These are phyloP conservation scores for Tuber magnatum DNA, from an alignment of 495 filamentous ascomycete genomes.

Conservation along the genomic window DNA sequence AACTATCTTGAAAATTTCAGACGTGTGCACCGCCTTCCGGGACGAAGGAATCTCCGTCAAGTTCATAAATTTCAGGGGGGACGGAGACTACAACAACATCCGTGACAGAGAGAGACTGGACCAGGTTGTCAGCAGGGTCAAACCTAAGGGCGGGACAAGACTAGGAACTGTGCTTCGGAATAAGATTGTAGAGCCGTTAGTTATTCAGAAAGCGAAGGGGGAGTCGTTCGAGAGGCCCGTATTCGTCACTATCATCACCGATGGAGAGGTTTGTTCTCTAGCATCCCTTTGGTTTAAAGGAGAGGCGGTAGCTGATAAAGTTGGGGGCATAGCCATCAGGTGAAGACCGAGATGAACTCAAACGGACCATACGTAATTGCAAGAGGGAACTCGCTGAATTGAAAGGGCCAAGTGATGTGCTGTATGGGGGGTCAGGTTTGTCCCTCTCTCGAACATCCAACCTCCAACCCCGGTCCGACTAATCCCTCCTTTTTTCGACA, in stretches of 20 bases:
- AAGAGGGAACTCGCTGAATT: constrained; percentile 1
- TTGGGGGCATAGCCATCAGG: constrained; percentile 10
- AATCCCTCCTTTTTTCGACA: not conserved
- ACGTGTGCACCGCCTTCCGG: constrained; percentile 16
- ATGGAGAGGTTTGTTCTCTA: constrained; percentile 45
- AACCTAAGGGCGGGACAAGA: constrained; percentile 56
- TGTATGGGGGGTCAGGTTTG: not conserved
- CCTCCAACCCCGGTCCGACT: not conserved
- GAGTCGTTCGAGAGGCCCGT: constrained; percentile 55
- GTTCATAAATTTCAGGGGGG: constrained; percentile 20
- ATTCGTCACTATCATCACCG: constrained; percentile 61
- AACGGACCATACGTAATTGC: constrained; percentile 14
- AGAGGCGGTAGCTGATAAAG: not conserved
- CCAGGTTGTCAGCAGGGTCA: constrained; percentile 27
- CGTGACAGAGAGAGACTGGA: not conserved
- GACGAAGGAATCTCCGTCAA: constrained; percentile 24
- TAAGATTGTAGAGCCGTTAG: constrained; percentile 56
- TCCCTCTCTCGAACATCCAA: not conserved
- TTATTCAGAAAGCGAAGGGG: constrained; percentile 49
- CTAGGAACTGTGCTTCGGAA: constrained; percentile 55
- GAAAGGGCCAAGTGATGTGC: not conserved
- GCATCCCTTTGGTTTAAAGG: not conserved
- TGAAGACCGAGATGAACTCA: constrained; percentile 11
- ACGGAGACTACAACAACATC: constrained; percentile 21
- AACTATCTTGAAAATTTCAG: constrained; percentile 8